A percentile compares a stretch with the other conserved stretches of the same genome.
Evolutionary conservation across 2,329 filamentous ascomycete species (phyloP).

Genomic region (Sclerotinia sclerotiorum): DNA sequence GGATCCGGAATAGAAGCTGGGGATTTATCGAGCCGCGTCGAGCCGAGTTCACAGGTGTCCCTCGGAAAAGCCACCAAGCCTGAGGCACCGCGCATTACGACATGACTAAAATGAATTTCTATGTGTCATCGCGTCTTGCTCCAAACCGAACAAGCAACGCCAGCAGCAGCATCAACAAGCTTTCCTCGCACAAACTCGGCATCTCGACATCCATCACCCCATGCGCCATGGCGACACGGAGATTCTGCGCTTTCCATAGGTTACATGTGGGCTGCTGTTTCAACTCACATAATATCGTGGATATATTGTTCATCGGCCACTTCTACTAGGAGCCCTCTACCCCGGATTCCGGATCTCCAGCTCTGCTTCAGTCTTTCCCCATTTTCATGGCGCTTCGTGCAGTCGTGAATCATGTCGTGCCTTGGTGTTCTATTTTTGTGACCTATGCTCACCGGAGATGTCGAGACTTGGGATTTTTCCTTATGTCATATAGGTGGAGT

Average conservation of each 20-base stretch:
- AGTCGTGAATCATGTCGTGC: slow-evolving; percentile 4
- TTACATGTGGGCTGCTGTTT: neutral
- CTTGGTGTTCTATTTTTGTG: neutral
- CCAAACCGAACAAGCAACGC: neutral
- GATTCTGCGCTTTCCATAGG: neutral
- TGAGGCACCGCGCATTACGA: neutral
- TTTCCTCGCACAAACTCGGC: neutral
- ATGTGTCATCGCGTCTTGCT: slow-evolving; percentile 20
- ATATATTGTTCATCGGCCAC: neutral
- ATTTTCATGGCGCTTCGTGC: neutral
- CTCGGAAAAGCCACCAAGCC: neutral
- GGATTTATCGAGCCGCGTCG: too few species aligned
- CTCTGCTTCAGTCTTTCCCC: neutral
- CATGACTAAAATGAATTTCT: neutral
- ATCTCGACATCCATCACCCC: neutral
- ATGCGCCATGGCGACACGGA: neutral
- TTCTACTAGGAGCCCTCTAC: neutral
- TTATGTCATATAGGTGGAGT: slow-evolving; percentile 12
- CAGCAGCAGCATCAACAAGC: neutral
- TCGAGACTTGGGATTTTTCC: slow-evolving; percentile 6
- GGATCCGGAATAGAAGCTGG: too few species aligned
- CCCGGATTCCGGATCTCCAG: slow-evolving; percentile 10
- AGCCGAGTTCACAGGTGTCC: neutral
- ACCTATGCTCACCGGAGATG: slow-evolving; percentile 12
- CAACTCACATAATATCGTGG: neutral